Conservation (phyloP, 2,329 filamentous ascomycete genomes). For the Xylaria sp. region DNA sequence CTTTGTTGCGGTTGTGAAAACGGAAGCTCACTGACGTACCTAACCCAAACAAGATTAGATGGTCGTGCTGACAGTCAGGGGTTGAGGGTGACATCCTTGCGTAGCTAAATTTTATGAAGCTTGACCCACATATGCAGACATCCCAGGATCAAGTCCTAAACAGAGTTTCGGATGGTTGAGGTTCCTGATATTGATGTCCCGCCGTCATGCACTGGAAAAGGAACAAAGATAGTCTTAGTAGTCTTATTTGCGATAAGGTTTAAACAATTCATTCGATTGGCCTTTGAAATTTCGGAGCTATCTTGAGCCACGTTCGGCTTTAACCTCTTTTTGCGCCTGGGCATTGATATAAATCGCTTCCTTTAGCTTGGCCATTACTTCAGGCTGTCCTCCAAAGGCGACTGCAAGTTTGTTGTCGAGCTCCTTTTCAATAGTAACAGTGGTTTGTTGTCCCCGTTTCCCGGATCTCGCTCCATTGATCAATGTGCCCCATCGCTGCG, state of each 20-base stretch:
- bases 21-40: background rate
- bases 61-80: slow-evolving; percentile 1
- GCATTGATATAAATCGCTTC: slow-evolving; percentile 69
- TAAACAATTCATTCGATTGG: background rate
- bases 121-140: background rate
- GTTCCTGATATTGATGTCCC: background rate
- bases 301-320: slow-evolving; percentile 43
- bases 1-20: background rate
- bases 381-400: slow-evolving; percentile 68
- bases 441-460: slow-evolving; percentile 59
- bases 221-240: background rate
- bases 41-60: slow-evolving; percentile 1
- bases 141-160: background rate
- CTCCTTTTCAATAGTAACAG: slow-evolving; percentile 61
- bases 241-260: background rate
- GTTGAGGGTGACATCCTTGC: background rate
- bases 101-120: background rate
- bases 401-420: slow-evolving; percentile 65
- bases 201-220: background rate
- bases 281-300: slow-evolving; percentile 26
- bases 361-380: slow-evolving; percentile 68
- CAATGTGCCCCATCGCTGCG: slow-evolving; percentile 66
- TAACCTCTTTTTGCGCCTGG: slow-evolving; percentile 61
- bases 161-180: background rate
- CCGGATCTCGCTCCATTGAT: slow-evolving; percentile 60